Evolutionary conservation across 2,329 filamentous ascomycete species (phyloP).

Genomic region (Alternaria arborescens): DNA sequence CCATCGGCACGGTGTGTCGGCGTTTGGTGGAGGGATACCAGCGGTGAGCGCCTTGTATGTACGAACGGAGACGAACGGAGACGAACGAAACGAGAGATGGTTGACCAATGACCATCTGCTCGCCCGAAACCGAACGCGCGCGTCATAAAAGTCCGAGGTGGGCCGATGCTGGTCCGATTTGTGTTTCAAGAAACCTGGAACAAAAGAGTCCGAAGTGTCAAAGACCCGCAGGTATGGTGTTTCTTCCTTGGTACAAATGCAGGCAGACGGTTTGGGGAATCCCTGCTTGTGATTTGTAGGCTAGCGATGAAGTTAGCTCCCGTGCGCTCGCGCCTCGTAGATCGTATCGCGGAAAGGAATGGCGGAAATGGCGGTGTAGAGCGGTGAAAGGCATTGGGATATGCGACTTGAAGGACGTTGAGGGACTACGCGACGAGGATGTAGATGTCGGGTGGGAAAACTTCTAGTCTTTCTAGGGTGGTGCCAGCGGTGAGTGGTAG

Average conservation of each 20-base stretch:
- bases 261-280: constrained; percentile 11
- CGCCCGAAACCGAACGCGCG: background rate
- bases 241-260: constrained; percentile 7
- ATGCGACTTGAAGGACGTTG: constrained; percentile 5
- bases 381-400: constrained; percentile 27
- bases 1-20: constrained; percentile 5
- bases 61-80: constrained; percentile 2
- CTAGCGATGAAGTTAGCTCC: constrained; percentile 16
- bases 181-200: constrained; percentile 11
- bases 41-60: constrained; percentile 23
- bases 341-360: constrained; percentile 11
- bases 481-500: constrained; percentile 4
- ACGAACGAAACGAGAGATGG: constrained; percentile 8
- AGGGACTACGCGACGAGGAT: background rate
- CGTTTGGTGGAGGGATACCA: constrained; percentile 7
- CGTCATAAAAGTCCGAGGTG: constrained; percentile 10
- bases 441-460: background rate
- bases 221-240: constrained; percentile 12
- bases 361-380: constrained; percentile 28
- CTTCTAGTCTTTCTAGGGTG: constrained; percentile 2
- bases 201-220: constrained; percentile 3
- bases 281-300: constrained; percentile 13
- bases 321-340: constrained; percentile 14
- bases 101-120: constrained; percentile 7
- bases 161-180: constrained; percentile 9